phyloP scores from a whole-genome alignment of 768 basidiomycete genomes.

The Russula ochroleuca region DNA sequence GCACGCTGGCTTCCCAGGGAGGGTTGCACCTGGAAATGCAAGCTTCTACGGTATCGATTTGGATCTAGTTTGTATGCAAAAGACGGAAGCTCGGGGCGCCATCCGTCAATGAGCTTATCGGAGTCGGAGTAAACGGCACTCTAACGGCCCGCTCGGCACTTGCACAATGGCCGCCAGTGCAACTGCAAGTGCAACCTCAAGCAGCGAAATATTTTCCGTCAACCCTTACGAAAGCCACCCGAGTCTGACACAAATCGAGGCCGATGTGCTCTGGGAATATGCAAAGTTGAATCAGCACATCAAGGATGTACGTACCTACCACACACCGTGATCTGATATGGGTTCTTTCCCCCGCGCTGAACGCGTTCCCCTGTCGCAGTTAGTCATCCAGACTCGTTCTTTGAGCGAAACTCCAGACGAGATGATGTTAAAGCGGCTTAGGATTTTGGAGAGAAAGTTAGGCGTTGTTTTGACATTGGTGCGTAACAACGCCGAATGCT shows the following conservation, averaged over 20 bases:
- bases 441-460: slow-evolving; percentile 90
- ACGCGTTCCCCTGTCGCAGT: slow-evolving; percentile 37
- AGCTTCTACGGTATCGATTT: no score
- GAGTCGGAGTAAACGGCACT: no score
- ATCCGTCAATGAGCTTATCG: no score
- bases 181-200: not conserved
- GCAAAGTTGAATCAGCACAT: slow-evolving; percentile 80
- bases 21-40: no score
- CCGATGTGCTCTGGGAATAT: slow-evolving; percentile 89
- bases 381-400: slow-evolving; percentile 60
- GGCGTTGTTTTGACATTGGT: slow-evolving; percentile 91
- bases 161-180: not conserved
- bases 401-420: slow-evolving; percentile 77
- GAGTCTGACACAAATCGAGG: slow-evolving; percentile 60
- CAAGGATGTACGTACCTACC: slow-evolving; percentile 52
- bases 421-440: slow-evolving; percentile 65
- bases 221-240: slow-evolving; percentile 78
- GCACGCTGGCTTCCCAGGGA: no score
- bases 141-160: not conserved
- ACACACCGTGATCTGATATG: no score
- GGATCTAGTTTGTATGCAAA: no score
- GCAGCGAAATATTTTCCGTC: slow-evolving; percentile 42
- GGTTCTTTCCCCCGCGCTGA: not conserved
- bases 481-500: slow-evolving; percentile 29
- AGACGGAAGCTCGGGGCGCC: no score